phyloP scores from a whole-genome alignment of 805 yeast genomes.

The Saccharomyces paradoxus region DNA sequence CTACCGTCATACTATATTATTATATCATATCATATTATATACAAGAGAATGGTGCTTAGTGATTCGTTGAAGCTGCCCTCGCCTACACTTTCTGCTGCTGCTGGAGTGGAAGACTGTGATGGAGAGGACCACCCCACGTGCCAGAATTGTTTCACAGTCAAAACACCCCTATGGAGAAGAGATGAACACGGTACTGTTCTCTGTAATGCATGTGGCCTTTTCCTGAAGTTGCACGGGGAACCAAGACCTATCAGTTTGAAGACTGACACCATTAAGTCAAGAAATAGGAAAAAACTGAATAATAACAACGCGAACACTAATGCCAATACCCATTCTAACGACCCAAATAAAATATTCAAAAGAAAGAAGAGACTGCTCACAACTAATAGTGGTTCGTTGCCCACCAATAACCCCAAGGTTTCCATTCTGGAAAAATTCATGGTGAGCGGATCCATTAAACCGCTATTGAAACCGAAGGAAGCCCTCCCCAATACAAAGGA shows the following conservation, averaged over 20 bases:
- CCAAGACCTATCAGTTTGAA: conserved; percentile 84
- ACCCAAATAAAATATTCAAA: background rate
- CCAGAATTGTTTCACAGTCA: conserved; percentile 81
- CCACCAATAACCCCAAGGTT: background rate
- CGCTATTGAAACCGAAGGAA: background rate
- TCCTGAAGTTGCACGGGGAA: conserved; percentile 80
- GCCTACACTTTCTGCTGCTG: background rate
- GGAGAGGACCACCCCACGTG: conserved; percentile 45
- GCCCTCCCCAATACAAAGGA: background rate
- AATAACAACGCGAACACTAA: background rate
- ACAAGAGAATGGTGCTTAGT: background rate
- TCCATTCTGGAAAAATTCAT: background rate
- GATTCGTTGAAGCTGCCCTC: background rate
- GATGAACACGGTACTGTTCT: conserved; percentile 84
- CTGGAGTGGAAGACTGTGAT: background rate
- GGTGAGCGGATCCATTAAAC: background rate
- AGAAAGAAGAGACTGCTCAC: background rate
- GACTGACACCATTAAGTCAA: conserved; percentile 83
- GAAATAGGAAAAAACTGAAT: conserved; percentile 55
- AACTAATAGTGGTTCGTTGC: background rate
- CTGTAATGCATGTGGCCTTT: conserved; percentile 89
- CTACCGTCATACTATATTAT: background rate
- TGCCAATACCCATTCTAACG: background rate
- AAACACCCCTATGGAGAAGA: conserved; percentile 90
- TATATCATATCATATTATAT: background rate